Base-by-base conservation (phyloP, 805 yeast genomes). In the Geotrichum ghanense region DNA sequence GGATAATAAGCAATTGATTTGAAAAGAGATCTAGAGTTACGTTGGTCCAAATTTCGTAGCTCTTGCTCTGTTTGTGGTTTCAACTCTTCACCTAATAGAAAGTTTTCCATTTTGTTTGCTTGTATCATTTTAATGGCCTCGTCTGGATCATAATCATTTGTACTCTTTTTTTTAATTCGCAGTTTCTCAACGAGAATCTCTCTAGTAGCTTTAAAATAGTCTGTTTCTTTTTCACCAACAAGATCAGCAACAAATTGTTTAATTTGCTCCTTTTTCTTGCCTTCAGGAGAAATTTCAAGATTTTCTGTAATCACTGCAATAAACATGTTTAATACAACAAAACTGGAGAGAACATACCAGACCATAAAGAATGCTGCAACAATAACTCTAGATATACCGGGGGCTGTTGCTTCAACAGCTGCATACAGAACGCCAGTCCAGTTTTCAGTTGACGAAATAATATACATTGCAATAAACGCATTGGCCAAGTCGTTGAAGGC, bases 291-390 rank as follows among this genome's bases (percentile, higher is more conserved):
- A 1, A 83, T 78, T 45, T 79, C 85, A 59, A 90, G 75, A 50
- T 89, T 81, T 53, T 79, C 80, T 1, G 95, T 87, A 58, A 90
- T 88, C 37, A 90, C 82, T 48, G 95, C 97, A 72, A 90, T 83
- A 77, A 90, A 90, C 73, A 89, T 76, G 58, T 85, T 88, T 66
- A 89, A 65, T 12, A 89, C 67, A 39, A 90, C 75, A 60, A 82
- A 78, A 60, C 85, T 84, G 10, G 95, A 82, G 31, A 88, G 66
- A 27, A 83, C 71, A 54, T 89, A 85, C 97, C 97, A 89, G 0
- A 72, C 63, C 44, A 87, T 76, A 34, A 88, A 62, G 5, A 81
- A 67, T 0, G 85, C 76, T 3, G 83, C 80, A 67, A 65, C 1
- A 81, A 76, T 37, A 73, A 68, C 48, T 74, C 71, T 31, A 73